phyloP scores from a whole-genome alignment of 306 rosid genomes.

The Casuarina cunninghamiana region DNA sequence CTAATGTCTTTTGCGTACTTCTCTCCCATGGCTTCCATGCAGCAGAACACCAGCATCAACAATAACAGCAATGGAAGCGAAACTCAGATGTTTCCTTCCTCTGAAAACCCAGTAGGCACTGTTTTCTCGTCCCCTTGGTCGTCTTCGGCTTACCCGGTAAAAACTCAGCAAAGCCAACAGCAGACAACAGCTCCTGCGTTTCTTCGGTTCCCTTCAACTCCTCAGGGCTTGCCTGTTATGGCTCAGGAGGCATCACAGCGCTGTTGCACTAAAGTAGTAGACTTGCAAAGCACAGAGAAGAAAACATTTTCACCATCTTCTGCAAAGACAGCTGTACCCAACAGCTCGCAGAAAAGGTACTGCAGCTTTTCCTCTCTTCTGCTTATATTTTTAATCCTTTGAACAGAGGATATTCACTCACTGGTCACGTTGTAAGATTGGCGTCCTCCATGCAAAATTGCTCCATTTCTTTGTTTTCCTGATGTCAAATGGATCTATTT shows the following conservation, averaged over 20 bases:
- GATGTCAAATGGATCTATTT: slow-evolving; percentile 32
- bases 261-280: slow-evolving; percentile 47
- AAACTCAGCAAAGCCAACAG: slow-evolving; percentile 27
- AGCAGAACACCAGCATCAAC: not conserved
- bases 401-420: slow-evolving; percentile 66
- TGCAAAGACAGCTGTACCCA: slow-evolving; percentile 56
- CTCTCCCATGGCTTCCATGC: slow-evolving; percentile 17
- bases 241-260: slow-evolving; percentile 45
- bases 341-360: slow-evolving; percentile 94
- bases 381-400: slow-evolving; percentile 28
- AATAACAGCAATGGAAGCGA: slow-evolving; percentile 32
- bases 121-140: slow-evolving; percentile 45
- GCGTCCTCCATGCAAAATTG: slow-evolving; percentile 60
- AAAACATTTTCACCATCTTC: slow-evolving; percentile 51
- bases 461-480: not conserved
- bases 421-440: slow-evolving; percentile 32
- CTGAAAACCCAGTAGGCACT: slow-evolving; percentile 24
- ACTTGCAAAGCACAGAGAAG: slow-evolving; percentile 56
- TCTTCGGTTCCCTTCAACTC: slow-evolving; percentile 41
- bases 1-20: slow-evolving; percentile 53
- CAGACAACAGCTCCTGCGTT: slow-evolving; percentile 44
- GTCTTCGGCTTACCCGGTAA: slow-evolving; percentile 30
- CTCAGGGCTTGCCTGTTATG: slow-evolving; percentile 40
- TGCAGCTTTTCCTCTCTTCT: slow-evolving; percentile 21
- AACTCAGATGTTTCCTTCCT: slow-evolving; percentile 30